phyloP scores from a whole-genome alignment of 2,329 filamentous ascomycete genomes.

The Pyrenochaeta sp. region DNA sequence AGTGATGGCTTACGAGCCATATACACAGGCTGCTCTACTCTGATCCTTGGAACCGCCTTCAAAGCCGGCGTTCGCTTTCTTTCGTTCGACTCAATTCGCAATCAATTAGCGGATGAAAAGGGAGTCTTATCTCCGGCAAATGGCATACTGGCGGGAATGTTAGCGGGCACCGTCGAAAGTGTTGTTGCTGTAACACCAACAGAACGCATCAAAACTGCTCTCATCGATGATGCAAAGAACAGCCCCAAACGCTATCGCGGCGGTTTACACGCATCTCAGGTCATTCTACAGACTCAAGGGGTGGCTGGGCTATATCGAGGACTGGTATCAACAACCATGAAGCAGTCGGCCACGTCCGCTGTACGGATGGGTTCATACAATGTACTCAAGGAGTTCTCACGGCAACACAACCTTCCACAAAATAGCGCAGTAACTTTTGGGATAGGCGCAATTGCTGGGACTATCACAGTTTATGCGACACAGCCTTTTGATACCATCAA shows the following conservation, averaged over 20 bases:
- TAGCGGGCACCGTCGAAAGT: slow-evolving; percentile 38
- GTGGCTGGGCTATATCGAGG: slow-evolving; percentile 57
- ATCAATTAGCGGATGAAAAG: slow-evolving; percentile 32
- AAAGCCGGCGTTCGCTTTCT: slow-evolving; percentile 45
- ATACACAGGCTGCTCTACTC: slow-evolving; percentile 41
- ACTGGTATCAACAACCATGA: slow-evolving; percentile 56
- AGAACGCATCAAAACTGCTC: slow-evolving; percentile 41
- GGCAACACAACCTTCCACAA: slow-evolving; percentile 26
- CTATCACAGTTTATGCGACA: slow-evolving; percentile 52
- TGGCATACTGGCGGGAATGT: slow-evolving; percentile 37
- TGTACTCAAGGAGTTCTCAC: slow-evolving; percentile 51
- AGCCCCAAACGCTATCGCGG: slow-evolving; percentile 27
- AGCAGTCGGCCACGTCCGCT: slow-evolving; percentile 59
- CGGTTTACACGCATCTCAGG: slow-evolving; percentile 24
- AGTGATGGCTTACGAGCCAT: slow-evolving; percentile 36
- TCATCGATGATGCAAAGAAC: slow-evolving; percentile 44
- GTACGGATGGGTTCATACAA: slow-evolving; percentile 62
- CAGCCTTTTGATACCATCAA: slow-evolving; percentile 57
- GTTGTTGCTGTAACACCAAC: slow-evolving; percentile 42
- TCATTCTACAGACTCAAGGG: slow-evolving; percentile 52
- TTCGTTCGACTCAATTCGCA: slow-evolving; percentile 41
- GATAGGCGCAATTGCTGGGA: slow-evolving; percentile 39
- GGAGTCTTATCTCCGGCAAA: slow-evolving; percentile 34
- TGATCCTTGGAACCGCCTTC: slow-evolving; percentile 40
- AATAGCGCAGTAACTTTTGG: slow-evolving; percentile 35